A percentile compares a stretch with the other conserved stretches of the same genome.
Conservation (phyloP, 2,329 filamentous ascomycete species). For the Harringtonia lauricola region DNA sequence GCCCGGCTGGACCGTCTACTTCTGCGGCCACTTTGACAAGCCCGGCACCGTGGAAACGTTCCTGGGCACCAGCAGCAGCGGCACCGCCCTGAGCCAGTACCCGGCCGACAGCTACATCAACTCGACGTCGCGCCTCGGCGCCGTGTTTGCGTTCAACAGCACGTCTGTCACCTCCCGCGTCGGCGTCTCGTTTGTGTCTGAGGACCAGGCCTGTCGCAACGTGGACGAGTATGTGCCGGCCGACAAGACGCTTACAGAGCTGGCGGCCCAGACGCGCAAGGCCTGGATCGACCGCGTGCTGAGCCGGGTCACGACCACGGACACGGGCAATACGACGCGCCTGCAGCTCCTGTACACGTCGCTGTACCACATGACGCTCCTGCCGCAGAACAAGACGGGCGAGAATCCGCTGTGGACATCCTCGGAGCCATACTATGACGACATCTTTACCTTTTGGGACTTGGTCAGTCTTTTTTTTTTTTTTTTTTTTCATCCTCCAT, state of each 20-base stretch:
- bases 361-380: constrained; percentile 58
- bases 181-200: constrained; percentile 58
- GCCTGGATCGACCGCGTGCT: constrained; percentile 53
- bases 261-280: constrained; percentile 29
- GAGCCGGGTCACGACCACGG: constrained; percentile 43
- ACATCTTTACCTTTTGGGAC: constrained; percentile 62
- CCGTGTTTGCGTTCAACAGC: constrained; percentile 42
- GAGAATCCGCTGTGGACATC: constrained; percentile 59
- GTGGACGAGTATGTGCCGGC: constrained; percentile 39
- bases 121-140: constrained; percentile 25
- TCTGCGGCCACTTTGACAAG: constrained; percentile 48
- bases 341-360: constrained; percentile 54
- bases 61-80: constrained; percentile 21
- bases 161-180: constrained; percentile 43
- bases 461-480: constrained; percentile 15
- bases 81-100: constrained; percentile 21
- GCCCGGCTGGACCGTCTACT: constrained; percentile 50
- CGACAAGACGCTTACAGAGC: constrained; percentile 26
- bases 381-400: constrained; percentile 59
- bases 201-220: constrained; percentile 40
- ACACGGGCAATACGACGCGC: constrained; percentile 37
- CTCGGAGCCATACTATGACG: constrained; percentile 58
- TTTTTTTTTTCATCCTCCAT: neutral
- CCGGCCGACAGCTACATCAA: constrained; percentile 18
- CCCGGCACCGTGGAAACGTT: constrained; percentile 18